Percentiles rank a stretch among this genome's conserved stretches.
phyloP scores from a whole-genome alignment of 306 rosid genomes.

The Crotalaria pallida region DNA sequence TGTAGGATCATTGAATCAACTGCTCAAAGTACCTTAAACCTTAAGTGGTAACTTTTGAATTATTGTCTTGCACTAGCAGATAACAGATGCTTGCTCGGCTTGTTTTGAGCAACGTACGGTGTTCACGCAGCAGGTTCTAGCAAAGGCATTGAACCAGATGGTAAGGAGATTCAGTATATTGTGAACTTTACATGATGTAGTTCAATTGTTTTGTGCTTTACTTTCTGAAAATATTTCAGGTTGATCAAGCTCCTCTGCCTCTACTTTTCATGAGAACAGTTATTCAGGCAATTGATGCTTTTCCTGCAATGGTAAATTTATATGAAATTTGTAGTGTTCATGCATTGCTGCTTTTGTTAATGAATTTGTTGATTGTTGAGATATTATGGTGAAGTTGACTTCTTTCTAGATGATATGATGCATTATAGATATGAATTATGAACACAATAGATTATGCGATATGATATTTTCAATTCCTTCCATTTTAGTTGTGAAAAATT shows the following conservation, averaged over 20 bases:
- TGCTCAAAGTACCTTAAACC: neutral
- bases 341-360: neutral
- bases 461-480: neutral
- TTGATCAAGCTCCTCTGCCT: slow-evolving; percentile 92
- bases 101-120: slow-evolving; percentile 99
- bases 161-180: slow-evolving; percentile 35
- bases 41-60: slow-evolving; percentile 9
- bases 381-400: neutral
- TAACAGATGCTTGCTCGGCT: slow-evolving; percentile 93
- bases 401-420: neutral
- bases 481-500: neutral
- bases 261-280: slow-evolving; percentile 99
- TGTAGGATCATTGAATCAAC: neutral
- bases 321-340: neutral
- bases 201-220: slow-evolving; percentile 1
- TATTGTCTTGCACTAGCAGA: slow-evolving; percentile 54
- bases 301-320: slow-evolving; percentile 73
- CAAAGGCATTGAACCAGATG: slow-evolving; percentile 92
- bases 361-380: slow-evolving; percentile 1
- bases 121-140: slow-evolving; percentile 97
- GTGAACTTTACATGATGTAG: neutral
- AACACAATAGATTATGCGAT: neutral
- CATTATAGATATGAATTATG: neutral
- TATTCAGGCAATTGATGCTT: slow-evolving; percentile 97
- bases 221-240: slow-evolving; percentile 41